Evolutionary conservation across 441 rosid species (phyloP).

Genomic region (Pelargonium citronellum): DNA sequence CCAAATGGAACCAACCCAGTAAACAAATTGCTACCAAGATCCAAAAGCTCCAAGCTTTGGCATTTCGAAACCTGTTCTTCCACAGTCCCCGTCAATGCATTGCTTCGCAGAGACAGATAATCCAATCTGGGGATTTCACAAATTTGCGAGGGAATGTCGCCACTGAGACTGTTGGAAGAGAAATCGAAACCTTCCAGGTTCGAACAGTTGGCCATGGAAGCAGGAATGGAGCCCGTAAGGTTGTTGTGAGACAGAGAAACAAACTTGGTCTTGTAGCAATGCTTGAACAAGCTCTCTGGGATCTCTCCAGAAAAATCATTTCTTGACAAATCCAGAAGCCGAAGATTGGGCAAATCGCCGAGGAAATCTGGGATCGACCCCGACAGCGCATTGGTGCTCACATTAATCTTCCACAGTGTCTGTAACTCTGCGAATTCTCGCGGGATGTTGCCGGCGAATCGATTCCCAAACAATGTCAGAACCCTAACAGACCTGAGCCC

Average conservation of each 20-base stretch:
- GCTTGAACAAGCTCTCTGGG: slow-evolving; percentile 56
- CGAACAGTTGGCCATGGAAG: slow-evolving; percentile 52
- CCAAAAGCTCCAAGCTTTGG: slow-evolving; percentile 48
- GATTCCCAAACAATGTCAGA: slow-evolving; percentile 80
- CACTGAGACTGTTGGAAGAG: slow-evolving; percentile 63
- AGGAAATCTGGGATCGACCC: slow-evolving; percentile 83
- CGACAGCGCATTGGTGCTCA: slow-evolving; percentile 78
- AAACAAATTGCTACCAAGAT: slow-evolving; percentile 68
- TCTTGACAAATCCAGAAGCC: slow-evolving; percentile 86
- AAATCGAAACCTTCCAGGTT: slow-evolving; percentile 75
- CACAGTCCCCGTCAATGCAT: slow-evolving; percentile 55
- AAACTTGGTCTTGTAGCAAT: slow-evolving; percentile 66
- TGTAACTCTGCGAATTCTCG: slow-evolving; percentile 51
- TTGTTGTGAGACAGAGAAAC: slow-evolving; percentile 66
- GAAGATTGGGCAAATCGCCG: slow-evolving; percentile 64
- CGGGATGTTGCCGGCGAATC: slow-evolving; percentile 73
- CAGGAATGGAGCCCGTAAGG: slow-evolving; percentile 68
- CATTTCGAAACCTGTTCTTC: slow-evolving; percentile 48
- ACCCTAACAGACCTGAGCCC: slow-evolving; percentile 64
- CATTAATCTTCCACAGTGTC: slow-evolving; percentile 82
- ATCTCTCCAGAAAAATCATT: slow-evolving; percentile 60
- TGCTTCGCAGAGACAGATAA: slow-evolving; percentile 58
- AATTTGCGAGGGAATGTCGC: slow-evolving; percentile 54
- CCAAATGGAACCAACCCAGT: slow-evolving; percentile 62
- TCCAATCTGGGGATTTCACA: slow-evolving; percentile 55